These are phyloP conservation scores for Fragosphaeria purpurea DNA, from an alignment of 2,329 filamentous ascomycete species.

Conservation along the genomic window DNA sequence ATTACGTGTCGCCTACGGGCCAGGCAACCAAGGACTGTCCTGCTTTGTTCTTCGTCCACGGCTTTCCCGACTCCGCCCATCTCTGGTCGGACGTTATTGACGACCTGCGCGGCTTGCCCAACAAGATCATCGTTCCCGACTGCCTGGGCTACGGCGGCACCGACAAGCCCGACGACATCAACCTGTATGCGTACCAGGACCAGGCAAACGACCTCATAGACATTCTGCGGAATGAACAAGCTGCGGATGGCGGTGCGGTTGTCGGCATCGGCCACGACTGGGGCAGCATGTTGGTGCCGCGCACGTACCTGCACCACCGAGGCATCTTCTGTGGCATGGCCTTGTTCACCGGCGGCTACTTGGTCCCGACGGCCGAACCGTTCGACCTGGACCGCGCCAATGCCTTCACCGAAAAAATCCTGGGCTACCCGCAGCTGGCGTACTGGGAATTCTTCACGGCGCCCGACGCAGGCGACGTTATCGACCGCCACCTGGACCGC, in stretches of 20 bases:
- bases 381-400: conserved; percentile 29
- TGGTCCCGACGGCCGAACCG: conserved; percentile 17
- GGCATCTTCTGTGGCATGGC: conserved; percentile 30
- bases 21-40: conserved; percentile 9
- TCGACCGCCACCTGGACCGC: conserved; percentile 28
- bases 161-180: conserved; percentile 28
- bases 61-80: conserved; percentile 36
- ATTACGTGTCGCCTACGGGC: conserved; percentile 22
- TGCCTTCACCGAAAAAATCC: conserved; percentile 18
- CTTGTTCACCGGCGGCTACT: conserved; percentile 33
- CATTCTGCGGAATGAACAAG: conserved; percentile 28
- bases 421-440: conserved; percentile 26
- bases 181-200: conserved; percentile 25
- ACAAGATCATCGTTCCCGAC: conserved; percentile 29
- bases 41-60: conserved; percentile 34
- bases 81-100: conserved; percentile 32
- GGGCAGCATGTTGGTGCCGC: conserved; percentile 30
- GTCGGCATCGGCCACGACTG: conserved; percentile 41
- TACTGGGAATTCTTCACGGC: conserved; percentile 38
- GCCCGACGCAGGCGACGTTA: conserved; percentile 26
- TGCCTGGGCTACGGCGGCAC: conserved; percentile 29
- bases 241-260: conserved; percentile 16
- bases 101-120: conserved; percentile 17
- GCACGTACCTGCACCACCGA: conserved; percentile 31
- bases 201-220: conserved; percentile 28